Conservation (phyloP, 2,329 filamentous ascomycete genomes). For the Didymella arachidicola region DNA sequence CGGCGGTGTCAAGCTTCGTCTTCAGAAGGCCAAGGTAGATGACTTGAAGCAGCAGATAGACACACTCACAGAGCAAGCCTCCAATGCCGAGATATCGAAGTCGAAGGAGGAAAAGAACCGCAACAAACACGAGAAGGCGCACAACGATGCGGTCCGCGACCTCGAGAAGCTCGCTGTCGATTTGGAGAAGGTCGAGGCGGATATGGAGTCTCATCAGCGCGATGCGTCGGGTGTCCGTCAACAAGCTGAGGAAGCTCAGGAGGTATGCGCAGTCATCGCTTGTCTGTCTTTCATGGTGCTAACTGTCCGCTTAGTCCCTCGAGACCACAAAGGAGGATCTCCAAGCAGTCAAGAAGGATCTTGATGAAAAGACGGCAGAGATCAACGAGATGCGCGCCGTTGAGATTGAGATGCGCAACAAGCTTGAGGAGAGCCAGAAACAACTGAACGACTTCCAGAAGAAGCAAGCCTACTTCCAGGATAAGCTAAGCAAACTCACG, state of each 20-base stretch:
- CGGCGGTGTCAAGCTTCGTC: slow-evolving; percentile 88
- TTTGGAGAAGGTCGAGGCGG: slow-evolving; percentile 77
- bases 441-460: slow-evolving; percentile 85
- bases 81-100: slow-evolving; percentile 83
- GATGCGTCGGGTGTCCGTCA: slow-evolving; percentile 76
- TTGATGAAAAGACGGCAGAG: slow-evolving; percentile 76
- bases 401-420: slow-evolving; percentile 98
- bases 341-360: slow-evolving; percentile 77
- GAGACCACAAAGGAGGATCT: slow-evolving; percentile 82
- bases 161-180: slow-evolving; percentile 75
- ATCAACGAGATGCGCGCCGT: slow-evolving; percentile 62
- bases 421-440: slow-evolving; percentile 96
- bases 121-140: slow-evolving; percentile 83
- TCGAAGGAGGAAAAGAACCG: slow-evolving; percentile 95
- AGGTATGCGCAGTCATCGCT: slow-evolving; percentile 50
- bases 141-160: slow-evolving; percentile 80
- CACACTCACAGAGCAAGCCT: slow-evolving; percentile 80
- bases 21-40: slow-evolving; percentile 91
- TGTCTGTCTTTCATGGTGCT: neutral
- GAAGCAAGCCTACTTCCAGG: slow-evolving; percentile 83
- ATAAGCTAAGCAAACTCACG: slow-evolving; percentile 83
- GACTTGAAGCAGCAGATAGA: slow-evolving; percentile 82
- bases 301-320: slow-evolving; percentile 62
- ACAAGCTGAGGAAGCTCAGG: slow-evolving; percentile 82
- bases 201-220: slow-evolving; percentile 78